Conservation (phyloP, 2,329 filamentous ascomycete genomes). For the Aschersonia sp. region DNA sequence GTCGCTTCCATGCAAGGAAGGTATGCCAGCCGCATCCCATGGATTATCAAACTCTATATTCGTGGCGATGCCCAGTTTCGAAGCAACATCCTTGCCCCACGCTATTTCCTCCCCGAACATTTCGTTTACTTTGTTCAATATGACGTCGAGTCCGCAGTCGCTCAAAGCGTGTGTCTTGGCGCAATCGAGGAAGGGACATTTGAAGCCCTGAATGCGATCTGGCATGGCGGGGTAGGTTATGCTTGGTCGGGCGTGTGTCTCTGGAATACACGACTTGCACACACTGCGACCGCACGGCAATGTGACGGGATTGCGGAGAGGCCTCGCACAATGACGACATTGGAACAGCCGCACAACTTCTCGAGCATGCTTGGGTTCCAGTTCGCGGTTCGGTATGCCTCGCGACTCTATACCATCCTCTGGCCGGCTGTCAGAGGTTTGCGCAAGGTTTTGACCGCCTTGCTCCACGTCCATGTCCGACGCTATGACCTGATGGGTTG, state of each 20-base stretch:
- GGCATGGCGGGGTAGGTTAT: constrained; percentile 65
- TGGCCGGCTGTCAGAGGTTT: not conserved
- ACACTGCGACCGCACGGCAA: constrained; percentile 71
- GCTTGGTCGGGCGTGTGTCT: constrained; percentile 46
- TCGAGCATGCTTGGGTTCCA: constrained; percentile 8
- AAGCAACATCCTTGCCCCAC: constrained; percentile 18
- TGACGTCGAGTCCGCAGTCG: constrained; percentile 68
- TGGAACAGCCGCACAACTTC: constrained; percentile 55
- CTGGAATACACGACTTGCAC: constrained; percentile 62
- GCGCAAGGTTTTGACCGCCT: not conserved
- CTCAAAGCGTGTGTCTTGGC: constrained; percentile 56
- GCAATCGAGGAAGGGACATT: constrained; percentile 59
- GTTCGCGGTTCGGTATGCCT: constrained; percentile 1
- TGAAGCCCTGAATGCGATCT: constrained; percentile 53
- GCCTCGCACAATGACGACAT: constrained; percentile 59
- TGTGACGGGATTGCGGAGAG: constrained; percentile 54
- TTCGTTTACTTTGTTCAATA: constrained; percentile 56
- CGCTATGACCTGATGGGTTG: not conserved
- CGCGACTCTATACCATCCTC: not conserved
- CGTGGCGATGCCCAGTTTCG: constrained; percentile 15
- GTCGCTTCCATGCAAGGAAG: constrained; percentile 22
- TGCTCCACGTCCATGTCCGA: not conserved
- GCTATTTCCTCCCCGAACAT: constrained; percentile 40
- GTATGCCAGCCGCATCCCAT: constrained; percentile 25
- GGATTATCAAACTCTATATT: constrained; percentile 21